Base-by-base conservation (phyloP, 2,329 filamentous ascomycete genomes). In the Sarocladium kiliense region DNA sequence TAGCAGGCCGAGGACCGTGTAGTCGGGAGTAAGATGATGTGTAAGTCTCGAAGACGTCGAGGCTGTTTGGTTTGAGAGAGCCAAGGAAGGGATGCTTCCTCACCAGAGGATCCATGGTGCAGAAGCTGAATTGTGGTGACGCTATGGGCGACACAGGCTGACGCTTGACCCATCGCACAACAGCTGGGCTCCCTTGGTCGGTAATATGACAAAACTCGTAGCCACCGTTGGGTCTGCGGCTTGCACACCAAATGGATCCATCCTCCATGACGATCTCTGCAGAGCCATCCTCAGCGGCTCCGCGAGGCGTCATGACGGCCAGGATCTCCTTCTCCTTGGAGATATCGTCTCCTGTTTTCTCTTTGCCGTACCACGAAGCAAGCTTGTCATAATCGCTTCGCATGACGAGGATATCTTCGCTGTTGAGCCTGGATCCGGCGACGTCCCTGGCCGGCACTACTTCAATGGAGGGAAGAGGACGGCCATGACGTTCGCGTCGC, bases 21-120 rank as follows among this genome's bases (percentile, higher is more conserved):
- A 23, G 27, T 14, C 47, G 47, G 30, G n/a, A 19, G 23, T 34
- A 21, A 21, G 47, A 36, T 7, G 26, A 18, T 4, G 47, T 81
- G 66, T 90, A 92, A 2, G 75, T 77, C 60, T 92, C 85, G 57
- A 84, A 81, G 49, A 93, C 80, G 51, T 89, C 84, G 27, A 93
- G 79, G 12, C 78, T 81, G 3, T 77, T 76, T 12, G 78, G 77
- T 3, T 81, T 85, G 44, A 93, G 75, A 2, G 79, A 82, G 1
- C 87, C 89, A 71, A 92, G 80, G 63, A 92, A 82, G 3, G 89
- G 88, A 64, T 93, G 89, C 12, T 86, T 82, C 32, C 87, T 77
- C 9, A 80, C 82, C 47, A 80, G 79, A 0, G 87, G 82, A 61
- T 88, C 82, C 62, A 93, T 85, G 58, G 90, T 82, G 71, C 87